A percentile compares a stretch with the other conserved stretches of the same genome.
Conservation (phyloP, 768 basidiomycete species). For the Suillus spraguei region DNA sequence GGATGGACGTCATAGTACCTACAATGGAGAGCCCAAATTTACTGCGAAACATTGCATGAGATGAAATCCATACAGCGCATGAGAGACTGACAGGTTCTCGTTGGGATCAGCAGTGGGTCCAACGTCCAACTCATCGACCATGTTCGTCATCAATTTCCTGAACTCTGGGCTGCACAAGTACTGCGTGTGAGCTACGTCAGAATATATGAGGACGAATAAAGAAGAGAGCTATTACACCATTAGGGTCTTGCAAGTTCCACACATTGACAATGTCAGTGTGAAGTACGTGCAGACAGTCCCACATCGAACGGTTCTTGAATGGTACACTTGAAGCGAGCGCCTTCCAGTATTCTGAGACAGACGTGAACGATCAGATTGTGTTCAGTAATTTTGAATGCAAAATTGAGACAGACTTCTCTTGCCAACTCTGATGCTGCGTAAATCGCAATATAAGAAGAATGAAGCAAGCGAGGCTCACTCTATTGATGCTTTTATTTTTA, state of each 20-base stretch:
- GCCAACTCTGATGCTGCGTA: conserved; percentile 6
- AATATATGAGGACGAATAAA: neutral
- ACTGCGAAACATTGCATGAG: neutral
- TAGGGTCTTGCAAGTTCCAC: conserved; percentile 23
- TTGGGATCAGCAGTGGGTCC: neutral
- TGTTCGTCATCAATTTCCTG: neutral
- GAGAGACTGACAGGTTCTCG: neutral
- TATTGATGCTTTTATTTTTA: neutral
- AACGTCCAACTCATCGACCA: neutral
- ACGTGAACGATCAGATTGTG: too few species aligned
- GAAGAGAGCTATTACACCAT: neutral
- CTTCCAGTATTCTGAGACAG: conserved; percentile 22
- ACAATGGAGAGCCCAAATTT: neutral
- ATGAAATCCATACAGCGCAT: neutral
- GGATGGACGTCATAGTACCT: neutral
- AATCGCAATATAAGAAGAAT: neutral
- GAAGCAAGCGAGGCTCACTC: neutral
- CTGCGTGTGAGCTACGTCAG: neutral
- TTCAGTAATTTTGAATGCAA: conserved; percentile 11
- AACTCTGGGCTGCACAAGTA: conserved; percentile 5
- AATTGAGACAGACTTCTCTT: conserved; percentile 11
- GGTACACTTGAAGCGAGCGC: conserved; percentile 14
- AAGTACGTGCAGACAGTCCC: conserved; percentile 18
- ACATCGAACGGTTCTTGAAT: conserved; percentile 9
- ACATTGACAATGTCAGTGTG: conserved; percentile 21